A percentile compares a stretch with the other conserved stretches of the same genome.
Evolutionary conservation across 2,329 filamentous ascomycete genomes (phyloP).

Genomic region (Aspergillus felis): DNA sequence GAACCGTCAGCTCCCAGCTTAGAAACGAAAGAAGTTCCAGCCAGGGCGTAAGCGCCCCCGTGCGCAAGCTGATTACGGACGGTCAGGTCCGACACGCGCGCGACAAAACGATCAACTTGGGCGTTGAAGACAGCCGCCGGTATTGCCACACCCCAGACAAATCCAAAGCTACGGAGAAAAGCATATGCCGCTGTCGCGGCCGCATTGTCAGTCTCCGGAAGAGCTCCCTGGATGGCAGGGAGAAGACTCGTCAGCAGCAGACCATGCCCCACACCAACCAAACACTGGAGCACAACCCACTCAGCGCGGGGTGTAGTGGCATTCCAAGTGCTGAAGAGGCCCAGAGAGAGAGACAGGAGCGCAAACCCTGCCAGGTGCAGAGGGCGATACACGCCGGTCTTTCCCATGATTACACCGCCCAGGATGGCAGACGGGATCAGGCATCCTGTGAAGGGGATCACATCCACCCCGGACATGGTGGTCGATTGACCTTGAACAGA

Average conservation of each 20-base stretch:
- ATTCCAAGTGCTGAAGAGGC: not conserved
- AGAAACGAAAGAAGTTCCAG: not conserved
- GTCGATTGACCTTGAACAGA: not conserved
- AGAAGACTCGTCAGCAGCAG: not conserved
- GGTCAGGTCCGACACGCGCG: not conserved
- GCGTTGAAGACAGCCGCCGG: not conserved
- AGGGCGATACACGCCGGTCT: not conserved
- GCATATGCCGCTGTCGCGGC: not conserved
- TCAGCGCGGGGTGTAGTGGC: not conserved
- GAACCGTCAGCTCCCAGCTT: not conserved
- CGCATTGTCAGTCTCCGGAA: not conserved
- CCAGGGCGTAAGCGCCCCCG: not conserved
- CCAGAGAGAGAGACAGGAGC: not conserved
- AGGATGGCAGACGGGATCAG: not conserved
- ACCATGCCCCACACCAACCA: not conserved
- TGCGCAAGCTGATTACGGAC: not conserved
- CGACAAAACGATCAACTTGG: not conserved
- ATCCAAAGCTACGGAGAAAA: not conserved
- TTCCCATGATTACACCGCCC: not conserved
- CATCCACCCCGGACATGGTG: not conserved
- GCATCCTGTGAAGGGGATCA: not conserved
- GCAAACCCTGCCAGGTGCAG: not conserved
- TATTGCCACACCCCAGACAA: not conserved
- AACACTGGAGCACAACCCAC: not conserved
- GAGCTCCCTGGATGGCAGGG: not conserved